Base-by-base conservation (phyloP, 2,329 filamentous ascomycete genomes). In the Didymella segeticola region DNA sequence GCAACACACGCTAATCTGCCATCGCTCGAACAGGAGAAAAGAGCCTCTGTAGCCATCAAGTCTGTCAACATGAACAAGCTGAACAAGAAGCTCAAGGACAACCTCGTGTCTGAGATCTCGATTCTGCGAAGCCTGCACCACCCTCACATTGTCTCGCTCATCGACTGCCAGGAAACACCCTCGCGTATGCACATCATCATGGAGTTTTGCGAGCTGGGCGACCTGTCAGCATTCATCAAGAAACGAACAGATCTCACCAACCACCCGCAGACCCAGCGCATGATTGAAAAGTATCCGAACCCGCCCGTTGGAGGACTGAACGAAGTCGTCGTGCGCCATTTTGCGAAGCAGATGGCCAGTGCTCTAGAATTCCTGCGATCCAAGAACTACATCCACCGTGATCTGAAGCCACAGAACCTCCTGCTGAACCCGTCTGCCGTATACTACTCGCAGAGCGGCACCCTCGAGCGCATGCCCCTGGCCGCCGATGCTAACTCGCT, bases 191-290 rank as follows among this genome's bases (percentile, higher is more conserved):
- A 99, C 77, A 84, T 99, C 53, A 88, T 98, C 60, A 99, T 98
- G 93, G 95, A 99, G 78, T 98, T 96, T 77, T 98, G 95, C 78
- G 91, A 96, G 72, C 84, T 99, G 33, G 93, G 95, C 19, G 95
- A 99, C 71, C 79, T 99, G 53, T 96, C 95, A 10, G 83, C 93
- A 47, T 98, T 99, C 76, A 97, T 99, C 79, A 96, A 95, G 82
- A 96, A 95, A 78, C 86, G 93, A 56, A 87, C 93, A 56, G 90
- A 88, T 70, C 84, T 97, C 38, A 83, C 82, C 37, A 89, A 88
- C 43, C 89, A 96, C 71, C 86, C 89, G 23, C 89, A 90, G 47
- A 95, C 93, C 3, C 85, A 86, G 69, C 91, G 96, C 64, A 93
- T 98, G 86, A 91, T 96, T 57, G 84, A 88, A 68, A 96, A 96